A percentile compares a stretch with the other conserved stretches of the same genome.
Conservation (phyloP, 2,329 filamentous ascomycete genomes). For the Talaromyces sp. region DNA sequence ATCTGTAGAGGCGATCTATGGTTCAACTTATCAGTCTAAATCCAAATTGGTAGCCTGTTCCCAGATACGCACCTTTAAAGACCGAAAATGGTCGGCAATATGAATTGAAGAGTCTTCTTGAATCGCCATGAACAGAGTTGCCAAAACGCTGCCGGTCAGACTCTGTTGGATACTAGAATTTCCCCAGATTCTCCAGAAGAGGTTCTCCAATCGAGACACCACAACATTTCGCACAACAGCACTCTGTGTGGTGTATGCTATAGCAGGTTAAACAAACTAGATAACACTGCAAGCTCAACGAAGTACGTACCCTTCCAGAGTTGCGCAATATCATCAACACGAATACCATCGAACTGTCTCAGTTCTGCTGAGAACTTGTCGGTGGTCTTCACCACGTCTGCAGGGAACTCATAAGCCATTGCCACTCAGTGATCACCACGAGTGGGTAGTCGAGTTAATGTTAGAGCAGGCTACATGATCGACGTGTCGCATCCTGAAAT, state of each 20-base stretch:
- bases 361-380: constrained; percentile 36
- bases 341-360: constrained; percentile 34
- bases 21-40: neutral
- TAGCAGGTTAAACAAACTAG: neutral
- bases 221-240: constrained; percentile 39
- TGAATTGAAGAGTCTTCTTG: constrained; percentile 31
- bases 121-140: constrained; percentile 44
- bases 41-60: neutral
- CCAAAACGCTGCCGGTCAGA: constrained; percentile 40
- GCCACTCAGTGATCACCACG: constrained; percentile 2
- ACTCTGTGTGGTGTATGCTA: constrained; percentile 48
- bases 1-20: neutral
- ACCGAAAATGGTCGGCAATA: constrained; percentile 19
- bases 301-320: constrained; percentile 49
- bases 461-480: constrained; percentile 18
- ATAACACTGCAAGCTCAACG: neutral
- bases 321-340: constrained; percentile 40
- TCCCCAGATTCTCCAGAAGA: constrained; percentile 54
- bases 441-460: constrained; percentile 1
- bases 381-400: constrained; percentile 42
- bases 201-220: constrained; percentile 48
- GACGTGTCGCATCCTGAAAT: neutral
- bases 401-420: constrained; percentile 41
- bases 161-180: constrained; percentile 35
- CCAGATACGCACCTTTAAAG: neutral